Base-by-base conservation (phyloP, 148 eudicot species). In the Nyssa sinensis region DNA sequence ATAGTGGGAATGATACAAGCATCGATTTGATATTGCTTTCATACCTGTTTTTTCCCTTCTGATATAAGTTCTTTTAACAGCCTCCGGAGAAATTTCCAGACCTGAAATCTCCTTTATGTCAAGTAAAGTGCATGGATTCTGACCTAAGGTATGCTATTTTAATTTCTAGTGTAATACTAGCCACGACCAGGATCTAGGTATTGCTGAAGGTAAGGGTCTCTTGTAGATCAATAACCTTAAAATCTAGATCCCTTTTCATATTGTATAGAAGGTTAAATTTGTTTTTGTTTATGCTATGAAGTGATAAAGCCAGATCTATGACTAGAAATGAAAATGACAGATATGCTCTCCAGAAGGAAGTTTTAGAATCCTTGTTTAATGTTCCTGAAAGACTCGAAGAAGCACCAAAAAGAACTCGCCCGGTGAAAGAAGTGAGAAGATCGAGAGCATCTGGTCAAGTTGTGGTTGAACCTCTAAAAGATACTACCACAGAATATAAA, bases 301-400 rank as follows among this genome's bases (percentile, higher is more conserved):
- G 74, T 27, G 17, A 51, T 29, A 70, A 58, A 39, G 28, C 33
- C 71, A 68, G 68, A 62, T 35, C 60, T 11, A 39, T 28, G 10
- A 30, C 84, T 35, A 71, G 75, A 60, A 61, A 72, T 35, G 68
- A 49, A 73, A 85, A 81, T 31, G 77, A 70, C 72, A 75, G 70
- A 39, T 64, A 62, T 66, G 76, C 74, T 23, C 78, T 87, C 31
- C 82, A 88, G 78, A 86, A 75, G 77, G 95, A 93, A 76, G 64
- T 93, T 44, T 64, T 93, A 75, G 83, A 77, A 64, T 66, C 90
- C 23, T 69, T 93, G 64, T 93, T 90, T 82, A 64, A n/a, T 76
- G 82, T 73, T 66, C 84, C 90, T 70, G 81, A 70, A 72, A 86
- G 87, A 78, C 64, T 69, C 66, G 88, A 83, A 79, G 83, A 85